phyloP scores from a whole-genome alignment of 2,329 filamentous ascomycete species.

The Diplodia scrobiculata region DNA sequence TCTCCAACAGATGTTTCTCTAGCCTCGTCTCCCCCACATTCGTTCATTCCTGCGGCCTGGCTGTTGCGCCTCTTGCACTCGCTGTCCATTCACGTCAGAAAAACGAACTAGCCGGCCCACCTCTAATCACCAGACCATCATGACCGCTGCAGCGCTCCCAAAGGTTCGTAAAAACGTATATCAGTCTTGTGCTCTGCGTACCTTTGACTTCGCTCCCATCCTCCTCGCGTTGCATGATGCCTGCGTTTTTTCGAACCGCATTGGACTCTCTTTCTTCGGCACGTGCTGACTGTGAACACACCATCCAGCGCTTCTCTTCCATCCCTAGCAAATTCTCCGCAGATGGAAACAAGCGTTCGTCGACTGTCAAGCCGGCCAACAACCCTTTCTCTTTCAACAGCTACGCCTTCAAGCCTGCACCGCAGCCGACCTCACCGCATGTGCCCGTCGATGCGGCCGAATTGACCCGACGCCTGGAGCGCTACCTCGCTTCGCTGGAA shows the following conservation, averaged over 20 bases:
- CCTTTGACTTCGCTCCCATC: not conserved
- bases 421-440: not conserved
- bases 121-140: not conserved
- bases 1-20: not conserved
- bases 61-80: not conserved
- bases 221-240: not conserved
- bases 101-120: not conserved
- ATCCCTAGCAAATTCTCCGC: not conserved
- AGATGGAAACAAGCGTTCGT: not conserved
- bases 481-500: conserved; percentile 19
- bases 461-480: conserved; percentile 8
- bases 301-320: conserved; percentile 4
- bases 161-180: conserved; percentile 14
- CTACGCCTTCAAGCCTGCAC: conserved; percentile 15
- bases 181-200: not conserved
- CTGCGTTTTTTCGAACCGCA: conserved; percentile 2
- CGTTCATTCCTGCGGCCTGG: not conserved
- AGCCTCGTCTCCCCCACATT: not conserved
- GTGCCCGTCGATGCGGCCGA: conserved; percentile 15
- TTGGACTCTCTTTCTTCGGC: not conserved
- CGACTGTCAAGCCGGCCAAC: not conserved
- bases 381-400: conserved; percentile 19
- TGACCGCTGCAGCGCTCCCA: conserved; percentile 8
- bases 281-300: not conserved
- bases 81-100: not conserved